These are phyloP conservation scores for Scheffersomyces cryptocercus DNA, from an alignment of 1,139 yeast genomes.

Conservation along the genomic window DNA sequence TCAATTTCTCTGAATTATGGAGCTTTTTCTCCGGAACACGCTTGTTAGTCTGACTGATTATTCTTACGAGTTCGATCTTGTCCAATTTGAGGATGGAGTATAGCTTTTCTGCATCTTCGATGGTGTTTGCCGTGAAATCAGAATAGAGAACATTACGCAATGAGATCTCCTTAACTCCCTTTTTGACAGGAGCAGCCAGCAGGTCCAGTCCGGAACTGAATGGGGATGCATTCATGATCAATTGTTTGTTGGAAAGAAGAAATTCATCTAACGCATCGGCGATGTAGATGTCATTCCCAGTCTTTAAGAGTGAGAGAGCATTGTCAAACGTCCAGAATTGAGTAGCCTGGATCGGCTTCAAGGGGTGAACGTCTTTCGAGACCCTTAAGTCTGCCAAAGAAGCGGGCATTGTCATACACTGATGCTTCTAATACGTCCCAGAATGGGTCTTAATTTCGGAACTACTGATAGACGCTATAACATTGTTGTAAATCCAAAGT, in stretches of 20 bases:
- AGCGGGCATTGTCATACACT: background rate
- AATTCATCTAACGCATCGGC: slow-evolving; percentile 48
- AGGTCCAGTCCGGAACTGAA: slow-evolving; percentile 16
- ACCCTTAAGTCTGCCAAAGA: background rate
- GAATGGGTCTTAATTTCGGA: too few relatives aligned
- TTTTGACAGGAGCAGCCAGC: slow-evolving; percentile 1
- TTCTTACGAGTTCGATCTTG: slow-evolving; percentile 44
- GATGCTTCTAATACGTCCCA: too few relatives aligned
- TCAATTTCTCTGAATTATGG: slow-evolving; percentile 22
- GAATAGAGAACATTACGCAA: slow-evolving; percentile 43
- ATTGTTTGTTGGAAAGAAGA: slow-evolving; percentile 33
- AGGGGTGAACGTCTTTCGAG: slow-evolving; percentile 10
- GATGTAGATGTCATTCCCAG: slow-evolving; percentile 34
- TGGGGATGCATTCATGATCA: slow-evolving; percentile 35
- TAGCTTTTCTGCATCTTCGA: slow-evolving; percentile 41
- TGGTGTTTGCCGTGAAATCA: slow-evolving; percentile 29
- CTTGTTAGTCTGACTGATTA: slow-evolving; percentile 41
- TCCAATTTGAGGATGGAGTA: slow-evolving; percentile 36
- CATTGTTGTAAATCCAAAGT: too few relatives aligned
- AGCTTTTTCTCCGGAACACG: slow-evolving; percentile 35
- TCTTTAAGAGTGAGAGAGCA: slow-evolving; percentile 35
- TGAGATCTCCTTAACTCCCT: slow-evolving; percentile 29
- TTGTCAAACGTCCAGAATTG: slow-evolving; percentile 46
- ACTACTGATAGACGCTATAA: too few relatives aligned
- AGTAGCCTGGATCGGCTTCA: slow-evolving; percentile 40